These are phyloP conservation scores for Metschnikowia santaceciliae DNA, from an alignment of 805 yeast species.

Conservation along the genomic window DNA sequence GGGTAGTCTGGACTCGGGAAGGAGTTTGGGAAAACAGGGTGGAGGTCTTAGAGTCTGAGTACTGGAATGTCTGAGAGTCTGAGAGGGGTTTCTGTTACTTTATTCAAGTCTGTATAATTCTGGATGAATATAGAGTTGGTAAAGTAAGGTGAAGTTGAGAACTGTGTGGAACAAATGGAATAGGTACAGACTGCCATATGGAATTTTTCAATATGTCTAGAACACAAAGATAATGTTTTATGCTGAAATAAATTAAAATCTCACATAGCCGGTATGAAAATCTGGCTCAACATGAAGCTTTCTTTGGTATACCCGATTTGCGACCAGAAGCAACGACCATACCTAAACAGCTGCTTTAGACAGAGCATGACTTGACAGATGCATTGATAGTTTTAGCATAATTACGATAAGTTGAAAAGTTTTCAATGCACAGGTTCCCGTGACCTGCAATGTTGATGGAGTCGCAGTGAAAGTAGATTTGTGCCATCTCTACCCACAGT, in stretches of 20 bases:
- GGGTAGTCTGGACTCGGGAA: not conserved
- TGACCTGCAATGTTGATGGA: not conserved
- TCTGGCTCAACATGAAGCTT: not conserved
- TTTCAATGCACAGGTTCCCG: not conserved
- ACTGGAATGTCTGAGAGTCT: not conserved
- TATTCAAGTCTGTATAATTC: not conserved
- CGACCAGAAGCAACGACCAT: not conserved
- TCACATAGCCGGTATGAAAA: not conserved
- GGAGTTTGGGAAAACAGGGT: not conserved
- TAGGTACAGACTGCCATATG: not conserved
- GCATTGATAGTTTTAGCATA: not conserved
- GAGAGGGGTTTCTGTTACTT: not conserved
- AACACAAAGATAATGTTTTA: not conserved
- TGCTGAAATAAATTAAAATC: not conserved
- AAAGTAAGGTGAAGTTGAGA: not conserved
- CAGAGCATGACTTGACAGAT: not conserved
- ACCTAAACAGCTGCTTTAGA: not conserved
- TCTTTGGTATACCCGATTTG: not conserved
- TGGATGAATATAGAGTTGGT: not conserved
- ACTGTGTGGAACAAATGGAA: not conserved
- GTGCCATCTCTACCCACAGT: too few species aligned
- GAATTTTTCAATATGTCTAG: not conserved
- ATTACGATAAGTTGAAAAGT: not conserved
- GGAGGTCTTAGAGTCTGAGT: not conserved
- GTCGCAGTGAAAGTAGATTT: not conserved